Evolutionary conservation across 305 asterid species (phyloP), one percentile per base, ranked within the genome.

Genomic region (Fraxinus angustifolia): DNA sequence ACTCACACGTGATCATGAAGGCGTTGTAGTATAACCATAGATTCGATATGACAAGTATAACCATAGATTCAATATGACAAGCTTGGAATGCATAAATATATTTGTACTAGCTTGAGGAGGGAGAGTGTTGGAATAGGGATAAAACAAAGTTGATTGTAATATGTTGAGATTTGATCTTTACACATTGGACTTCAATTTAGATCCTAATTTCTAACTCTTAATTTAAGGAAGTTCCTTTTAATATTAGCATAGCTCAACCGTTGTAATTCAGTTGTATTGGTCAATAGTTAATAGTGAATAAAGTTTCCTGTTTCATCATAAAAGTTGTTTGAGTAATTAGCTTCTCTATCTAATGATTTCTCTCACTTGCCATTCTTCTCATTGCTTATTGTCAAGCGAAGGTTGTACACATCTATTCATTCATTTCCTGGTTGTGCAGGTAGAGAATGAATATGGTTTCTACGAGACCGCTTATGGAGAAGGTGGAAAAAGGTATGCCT

Each of bases 371-470:
- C 35, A 19, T 28, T 65, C 83, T 53, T 21, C 48, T 68, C 30
- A 42, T 68, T 71, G 40, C 78, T 38, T 73, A 79, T 77, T 80
- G 67, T 73, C 65, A 71, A 81, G 82, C 17, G 30, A 36, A 68
- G 45, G 6, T 38, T 78, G 26, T 30, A 31, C 21, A 74, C 28
- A 70, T 67, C 14, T 45, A 14, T 31, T 48, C 23, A 56, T 45
- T 75, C 62, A 38, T 8, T 48, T 68, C 70, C 14, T 74, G 48
- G 26, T 82, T 81, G 28, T 88, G 87, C 91, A 94, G 98, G 97
- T 93, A 82, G 98, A 93, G 88, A 94, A 94, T 80, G 98, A 94
- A 84, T 94, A 93, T 48, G 98, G 98, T 74, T 89, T 88, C 89
- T 94, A 94, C 60, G 97, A 93, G 86, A 75, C 87, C 65, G 96